Percentiles rank a stretch among this genome's conserved stretches.
Evolutionary conservation across 2,329 filamentous ascomycete species (phyloP).

Genomic region (Pseudohalonectria lignicola): DNA sequence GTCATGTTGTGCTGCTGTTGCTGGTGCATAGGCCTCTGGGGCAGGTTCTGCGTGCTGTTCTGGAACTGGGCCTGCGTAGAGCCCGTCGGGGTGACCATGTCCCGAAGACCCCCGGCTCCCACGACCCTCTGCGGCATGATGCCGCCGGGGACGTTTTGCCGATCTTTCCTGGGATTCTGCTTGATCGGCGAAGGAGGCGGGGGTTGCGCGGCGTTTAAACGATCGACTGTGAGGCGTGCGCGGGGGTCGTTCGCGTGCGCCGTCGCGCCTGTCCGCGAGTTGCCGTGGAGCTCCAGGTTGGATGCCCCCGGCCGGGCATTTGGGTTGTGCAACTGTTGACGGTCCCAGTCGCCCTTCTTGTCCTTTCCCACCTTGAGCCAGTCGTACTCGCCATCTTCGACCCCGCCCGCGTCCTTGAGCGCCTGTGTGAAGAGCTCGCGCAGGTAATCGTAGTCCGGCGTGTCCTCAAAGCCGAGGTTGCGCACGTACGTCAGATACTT

Average conservation of each 20-base stretch:
- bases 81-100: constrained; percentile 73
- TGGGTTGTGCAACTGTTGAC: constrained; percentile 61
- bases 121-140: constrained; percentile 67
- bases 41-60: constrained; percentile 83
- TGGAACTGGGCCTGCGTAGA: constrained; percentile 96
- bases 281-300: constrained; percentile 72
- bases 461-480: constrained; percentile 96
- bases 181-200: constrained; percentile 78
- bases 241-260: constrained; percentile 44
- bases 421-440: constrained; percentile 75
- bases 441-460: constrained; percentile 95
- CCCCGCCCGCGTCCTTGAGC: constrained; percentile 84
- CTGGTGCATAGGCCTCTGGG: constrained; percentile 51
- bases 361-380: constrained; percentile 95
- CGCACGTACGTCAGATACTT: constrained; percentile 96
- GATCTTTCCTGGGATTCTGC: constrained; percentile 61
- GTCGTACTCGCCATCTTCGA: constrained; percentile 97
- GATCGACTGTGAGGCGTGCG: constrained; percentile 62
- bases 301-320: constrained; percentile 72
- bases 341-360: constrained; percentile 70
- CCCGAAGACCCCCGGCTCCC: constrained; percentile 60
- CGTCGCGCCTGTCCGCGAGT: constrained; percentile 52
- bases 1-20: constrained; percentile 48
- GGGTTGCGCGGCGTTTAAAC: constrained; percentile 91
- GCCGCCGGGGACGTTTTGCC: constrained; percentile 68